Percentiles rank a stretch among this genome's conserved stretches.
These are phyloP conservation scores for Candida qinlingensis DNA, from an alignment of 805 yeast species.

Conservation along the genomic window DNA sequence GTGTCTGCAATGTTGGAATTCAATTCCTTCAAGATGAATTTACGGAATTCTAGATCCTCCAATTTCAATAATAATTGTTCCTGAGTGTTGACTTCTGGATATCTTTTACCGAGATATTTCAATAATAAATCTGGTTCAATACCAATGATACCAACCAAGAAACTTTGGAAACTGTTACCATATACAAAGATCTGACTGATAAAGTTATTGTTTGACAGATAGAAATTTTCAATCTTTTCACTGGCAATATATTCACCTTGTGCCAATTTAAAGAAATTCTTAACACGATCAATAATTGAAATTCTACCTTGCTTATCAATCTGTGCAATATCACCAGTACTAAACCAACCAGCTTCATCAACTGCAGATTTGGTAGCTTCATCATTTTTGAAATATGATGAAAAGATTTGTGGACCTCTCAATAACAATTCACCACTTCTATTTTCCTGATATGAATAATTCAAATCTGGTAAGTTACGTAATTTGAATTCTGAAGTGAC, in stretches of 20 bases:
- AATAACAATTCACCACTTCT: conserved; percentile 57
- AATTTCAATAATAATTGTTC: conserved; percentile 20
- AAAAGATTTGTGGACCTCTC: conserved; percentile 60
- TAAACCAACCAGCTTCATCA: conserved; percentile 58
- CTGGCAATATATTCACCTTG: conserved; percentile 72
- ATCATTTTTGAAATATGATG: conserved; percentile 49
- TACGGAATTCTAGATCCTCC: conserved; percentile 30
- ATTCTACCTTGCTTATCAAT: conserved; percentile 50
- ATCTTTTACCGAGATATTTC: conserved; percentile 13
- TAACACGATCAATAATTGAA: conserved; percentile 65
- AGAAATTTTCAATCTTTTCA: conserved; percentile 65
- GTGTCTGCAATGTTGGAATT: conserved; percentile 31
- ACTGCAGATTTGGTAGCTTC: conserved; percentile 49
- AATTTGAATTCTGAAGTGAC: conserved; percentile 52
- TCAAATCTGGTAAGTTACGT: conserved; percentile 61
- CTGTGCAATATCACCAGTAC: conserved; percentile 61
- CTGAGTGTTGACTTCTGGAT: conserved; percentile 15
- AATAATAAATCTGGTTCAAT: conserved; percentile 41
- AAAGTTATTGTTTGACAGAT: conserved; percentile 37
- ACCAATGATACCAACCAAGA: conserved; percentile 57
- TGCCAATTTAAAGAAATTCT: conserved; percentile 67
- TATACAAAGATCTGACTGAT: conserved; percentile 46
- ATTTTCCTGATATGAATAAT: conserved; percentile 38
- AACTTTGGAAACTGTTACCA: conserved; percentile 53
- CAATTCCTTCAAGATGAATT: conserved; percentile 31